phyloP scores from a whole-genome alignment of 768 basidiomycete genomes.

The Nevesoporus exiguus region DNA sequence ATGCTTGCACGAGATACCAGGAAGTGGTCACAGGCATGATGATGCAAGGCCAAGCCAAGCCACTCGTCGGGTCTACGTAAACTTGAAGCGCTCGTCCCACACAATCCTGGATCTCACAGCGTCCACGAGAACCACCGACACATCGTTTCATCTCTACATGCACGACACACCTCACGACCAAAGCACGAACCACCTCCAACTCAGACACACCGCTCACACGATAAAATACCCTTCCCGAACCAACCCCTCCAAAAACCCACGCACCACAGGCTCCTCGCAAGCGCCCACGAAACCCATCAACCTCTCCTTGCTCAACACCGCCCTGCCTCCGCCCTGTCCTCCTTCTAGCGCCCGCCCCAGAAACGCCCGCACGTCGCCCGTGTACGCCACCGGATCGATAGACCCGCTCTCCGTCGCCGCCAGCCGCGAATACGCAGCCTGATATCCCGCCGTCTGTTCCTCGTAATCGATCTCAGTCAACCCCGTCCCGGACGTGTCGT shows the following conservation, averaged over 20 bases:
- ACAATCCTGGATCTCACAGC: too few species aligned
- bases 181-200: too few species aligned
- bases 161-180: too few species aligned
- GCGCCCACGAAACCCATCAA: conserved; percentile 20
- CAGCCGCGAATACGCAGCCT: conserved; percentile 88
- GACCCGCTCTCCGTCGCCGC: conserved; percentile 69
- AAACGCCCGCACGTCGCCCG: conserved; percentile 53
- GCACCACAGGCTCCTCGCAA: conserved; percentile 20
- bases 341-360: conserved; percentile 41
- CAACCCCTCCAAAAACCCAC: conserved; percentile 32
- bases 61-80: too few species aligned
- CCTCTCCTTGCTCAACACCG: conserved; percentile 14
- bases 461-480: conserved; percentile 84
- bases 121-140: too few species aligned
- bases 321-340: not conserved
- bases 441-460: conserved; percentile 87
- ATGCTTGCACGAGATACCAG: too few species aligned
- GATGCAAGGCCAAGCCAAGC: too few species aligned
- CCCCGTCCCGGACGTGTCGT: conserved; percentile 16
- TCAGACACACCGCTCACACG: conserved; percentile 12
- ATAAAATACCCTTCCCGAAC: conserved; percentile 30
- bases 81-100: too few species aligned
- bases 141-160: too few species aligned
- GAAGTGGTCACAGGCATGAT: too few species aligned
- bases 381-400: conserved; percentile 60